These are phyloP conservation scores for Sporisorium scitamineum DNA, from an alignment of 1,284 basidiomycete species.

Conservation along the genomic window DNA sequence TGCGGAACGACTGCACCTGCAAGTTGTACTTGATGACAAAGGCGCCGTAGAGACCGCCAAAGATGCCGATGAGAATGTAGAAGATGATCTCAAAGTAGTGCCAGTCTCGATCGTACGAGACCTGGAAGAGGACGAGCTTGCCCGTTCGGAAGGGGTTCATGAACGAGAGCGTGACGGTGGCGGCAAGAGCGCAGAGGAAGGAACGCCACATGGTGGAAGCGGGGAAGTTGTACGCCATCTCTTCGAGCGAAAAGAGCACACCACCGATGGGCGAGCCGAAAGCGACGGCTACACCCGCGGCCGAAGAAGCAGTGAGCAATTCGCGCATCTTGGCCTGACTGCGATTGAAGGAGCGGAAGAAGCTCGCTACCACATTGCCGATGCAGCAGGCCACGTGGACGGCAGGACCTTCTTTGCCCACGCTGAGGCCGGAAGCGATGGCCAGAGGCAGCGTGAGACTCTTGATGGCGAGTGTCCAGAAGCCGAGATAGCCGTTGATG, in stretches of 20 bases:
- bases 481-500: slow-evolving; percentile 93
- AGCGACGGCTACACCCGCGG: slow-evolving; percentile 95
- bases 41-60: slow-evolving; percentile 96
- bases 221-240: slow-evolving; percentile 90
- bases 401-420: slow-evolving; percentile 98
- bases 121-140: slow-evolving; percentile 96
- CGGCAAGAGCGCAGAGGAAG: slow-evolving; percentile 95
- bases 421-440: slow-evolving; percentile 92
- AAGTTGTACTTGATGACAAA: slow-evolving; percentile 97
- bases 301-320: slow-evolving; percentile 92
- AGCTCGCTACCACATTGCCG: slow-evolving; percentile 84
- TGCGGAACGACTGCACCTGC: slow-evolving; percentile 91
- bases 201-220: slow-evolving; percentile 98
- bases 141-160: slow-evolving; percentile 99
- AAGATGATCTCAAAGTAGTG: slow-evolving; percentile 99
- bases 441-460: slow-evolving; percentile 87
- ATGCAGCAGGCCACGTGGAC: slow-evolving; percentile 97
- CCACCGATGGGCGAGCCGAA: slow-evolving; percentile 98
- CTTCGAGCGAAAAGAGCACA: slow-evolving; percentile 84
- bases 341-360: slow-evolving; percentile 83
- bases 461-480: slow-evolving; percentile 93
- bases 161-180: slow-evolving; percentile 94
- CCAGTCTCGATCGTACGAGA: slow-evolving; percentile 97
- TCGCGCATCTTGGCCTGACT: slow-evolving; percentile 97
- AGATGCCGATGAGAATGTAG: slow-evolving; percentile 92